A percentile compares a stretch with the other conserved stretches of the same genome.
Conservation (phyloP, 306 rosid genomes). For the Oemleria cerasiformis region DNA sequence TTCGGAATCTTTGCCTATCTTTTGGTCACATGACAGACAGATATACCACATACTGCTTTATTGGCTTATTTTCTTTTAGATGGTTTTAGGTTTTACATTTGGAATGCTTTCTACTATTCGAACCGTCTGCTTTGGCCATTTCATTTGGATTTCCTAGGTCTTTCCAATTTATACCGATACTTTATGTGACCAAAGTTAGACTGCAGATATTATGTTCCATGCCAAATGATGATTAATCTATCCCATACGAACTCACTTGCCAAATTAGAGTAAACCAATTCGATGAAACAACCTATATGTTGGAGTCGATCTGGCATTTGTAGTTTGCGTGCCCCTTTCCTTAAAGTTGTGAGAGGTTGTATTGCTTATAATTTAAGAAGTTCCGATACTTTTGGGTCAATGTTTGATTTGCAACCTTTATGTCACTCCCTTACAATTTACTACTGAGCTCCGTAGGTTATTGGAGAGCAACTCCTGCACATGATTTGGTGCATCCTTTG, state of each 20-base stretch:
- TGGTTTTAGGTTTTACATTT: background rate
- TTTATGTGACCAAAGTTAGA: background rate
- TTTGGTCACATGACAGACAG: background rate
- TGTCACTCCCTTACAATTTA: background rate
- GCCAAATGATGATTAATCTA: background rate
- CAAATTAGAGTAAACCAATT: background rate
- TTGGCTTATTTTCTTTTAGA: background rate
- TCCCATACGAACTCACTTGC: background rate
- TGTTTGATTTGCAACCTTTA: background rate
- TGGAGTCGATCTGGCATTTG: background rate
- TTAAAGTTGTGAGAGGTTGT: background rate
- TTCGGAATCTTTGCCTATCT: slow-evolving; percentile 24
- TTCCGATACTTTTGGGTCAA: background rate
- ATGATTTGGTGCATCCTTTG: background rate
- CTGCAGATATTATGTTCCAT: background rate
- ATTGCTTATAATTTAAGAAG: background rate
- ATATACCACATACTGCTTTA: background rate
- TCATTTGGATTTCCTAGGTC: background rate
- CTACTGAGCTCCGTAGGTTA: background rate
- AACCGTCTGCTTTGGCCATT: background rate
- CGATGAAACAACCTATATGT: background rate
- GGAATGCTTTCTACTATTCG: background rate
- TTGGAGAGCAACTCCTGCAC: background rate
- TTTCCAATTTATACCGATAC: background rate
- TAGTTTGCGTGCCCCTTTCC: background rate